These are phyloP conservation scores for Chlamydomonas schloesseri DNA, from an alignment of 139 green algal genomes.

Conservation along the genomic window DNA sequence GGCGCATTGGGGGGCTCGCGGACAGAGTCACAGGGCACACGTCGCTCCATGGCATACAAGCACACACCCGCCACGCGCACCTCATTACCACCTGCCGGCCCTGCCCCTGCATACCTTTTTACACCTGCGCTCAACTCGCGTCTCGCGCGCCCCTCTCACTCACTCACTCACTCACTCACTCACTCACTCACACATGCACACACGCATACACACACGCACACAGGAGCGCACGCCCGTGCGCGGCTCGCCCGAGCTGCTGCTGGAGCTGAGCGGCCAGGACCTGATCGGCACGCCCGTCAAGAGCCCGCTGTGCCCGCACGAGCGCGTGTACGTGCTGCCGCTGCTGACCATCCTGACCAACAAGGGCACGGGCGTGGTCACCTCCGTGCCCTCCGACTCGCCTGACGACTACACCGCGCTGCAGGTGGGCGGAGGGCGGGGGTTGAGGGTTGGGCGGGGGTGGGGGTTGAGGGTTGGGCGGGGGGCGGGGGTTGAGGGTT, in stretches of 20 bases:
- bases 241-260: conserved; percentile 81
- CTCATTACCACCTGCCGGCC: no score
- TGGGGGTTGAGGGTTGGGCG: background rate
- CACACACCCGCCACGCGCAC: no score
- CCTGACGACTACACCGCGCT: conserved; percentile 97
- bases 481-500: background rate
- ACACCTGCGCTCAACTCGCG: no score
- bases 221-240: conserved; percentile 68
- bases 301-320: conserved; percentile 75
- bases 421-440: conserved; percentile 46
- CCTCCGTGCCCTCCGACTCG: conserved; percentile 94
- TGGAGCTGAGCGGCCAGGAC: conserved; percentile 90
- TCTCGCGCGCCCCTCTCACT: no score
- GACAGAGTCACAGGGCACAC: no score
- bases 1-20: no score
- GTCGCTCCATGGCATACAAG: no score
- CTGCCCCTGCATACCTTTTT: no score
- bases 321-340: conserved; percentile 93
- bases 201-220: no score
- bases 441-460: background rate
- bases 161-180: no score
- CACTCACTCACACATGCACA: no score
- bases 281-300: conserved; percentile 92
- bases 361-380: conserved; percentile 99
- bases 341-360: conserved; percentile 98